Percentiles rank a stretch among this genome's conserved stretches.
Evolutionary conservation across 495 filamentous ascomycete species (phyloP).

Genomic region (Neurospora sp.): DNA sequence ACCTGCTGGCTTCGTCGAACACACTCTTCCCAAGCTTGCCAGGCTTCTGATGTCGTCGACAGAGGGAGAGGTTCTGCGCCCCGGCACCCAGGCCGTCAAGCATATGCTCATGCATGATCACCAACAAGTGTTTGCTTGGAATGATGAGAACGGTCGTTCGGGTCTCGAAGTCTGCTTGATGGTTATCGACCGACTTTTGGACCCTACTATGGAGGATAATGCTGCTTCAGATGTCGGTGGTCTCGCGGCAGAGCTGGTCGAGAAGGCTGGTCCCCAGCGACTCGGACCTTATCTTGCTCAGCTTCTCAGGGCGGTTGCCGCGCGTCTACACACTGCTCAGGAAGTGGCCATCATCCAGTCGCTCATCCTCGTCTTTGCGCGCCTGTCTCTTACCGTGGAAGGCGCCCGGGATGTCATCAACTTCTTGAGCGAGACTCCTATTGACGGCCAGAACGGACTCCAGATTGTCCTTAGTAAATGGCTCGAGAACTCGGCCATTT

Average conservation of each 20-base stretch:
- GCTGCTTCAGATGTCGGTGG: slow-evolving; percentile 94
- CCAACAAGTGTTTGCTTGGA: slow-evolving; percentile 76
- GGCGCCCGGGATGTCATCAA: slow-evolving; percentile 83
- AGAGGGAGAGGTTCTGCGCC: slow-evolving; percentile 79
- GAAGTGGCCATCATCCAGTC: slow-evolving; percentile 80
- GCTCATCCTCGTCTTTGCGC: slow-evolving; percentile 88
- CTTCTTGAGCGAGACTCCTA: slow-evolving; percentile 75
- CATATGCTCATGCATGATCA: slow-evolving; percentile 82
- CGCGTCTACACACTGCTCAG: slow-evolving; percentile 67
- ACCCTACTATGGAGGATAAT: slow-evolving; percentile 71
- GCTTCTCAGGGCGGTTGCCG: slow-evolving; percentile 86
- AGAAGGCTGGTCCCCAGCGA: slow-evolving; percentile 80
- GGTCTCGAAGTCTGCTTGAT: slow-evolving; percentile 81
- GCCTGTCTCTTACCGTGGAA: slow-evolving; percentile 56
- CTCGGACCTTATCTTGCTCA: slow-evolving; percentile 84
- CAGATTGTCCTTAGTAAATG: slow-evolving; percentile 86
- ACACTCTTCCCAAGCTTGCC: slow-evolving; percentile 77
- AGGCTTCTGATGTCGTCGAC: slow-evolving; percentile 65
- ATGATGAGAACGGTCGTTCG: slow-evolving; percentile 61
- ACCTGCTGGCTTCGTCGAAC: slow-evolving; percentile 74
- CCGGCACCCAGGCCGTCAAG: slow-evolving; percentile 76
- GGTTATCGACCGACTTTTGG: slow-evolving; percentile 88
- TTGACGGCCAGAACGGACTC: slow-evolving; percentile 66
- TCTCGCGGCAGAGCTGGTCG: slow-evolving; percentile 87
- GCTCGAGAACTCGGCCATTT: slow-evolving; percentile 92